Conservation (phyloP, 2,329 filamentous ascomycete species). For the Coniochaeta hoffmannii region DNA sequence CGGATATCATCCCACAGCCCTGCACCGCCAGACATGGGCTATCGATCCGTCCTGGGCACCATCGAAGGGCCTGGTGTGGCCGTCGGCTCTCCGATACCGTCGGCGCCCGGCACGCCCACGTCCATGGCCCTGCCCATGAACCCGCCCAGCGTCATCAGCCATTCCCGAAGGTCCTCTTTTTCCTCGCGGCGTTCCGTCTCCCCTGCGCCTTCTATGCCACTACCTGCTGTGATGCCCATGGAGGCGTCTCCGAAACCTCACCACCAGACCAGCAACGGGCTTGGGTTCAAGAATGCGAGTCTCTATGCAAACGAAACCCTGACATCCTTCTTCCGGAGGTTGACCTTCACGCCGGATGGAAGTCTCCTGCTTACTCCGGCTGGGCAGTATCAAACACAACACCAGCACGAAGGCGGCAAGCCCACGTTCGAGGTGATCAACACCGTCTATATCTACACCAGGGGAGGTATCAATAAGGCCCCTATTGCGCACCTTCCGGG, state of each 20-base stretch:
- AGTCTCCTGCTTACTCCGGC: constrained; percentile 90
- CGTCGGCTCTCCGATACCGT: constrained; percentile 77
- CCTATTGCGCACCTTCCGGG: constrained; percentile 92
- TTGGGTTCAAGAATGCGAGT: constrained; percentile 73
- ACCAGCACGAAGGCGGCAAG: constrained; percentile 62
- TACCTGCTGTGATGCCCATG: constrained; percentile 92
- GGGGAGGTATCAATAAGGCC: constrained; percentile 93
- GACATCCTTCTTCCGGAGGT: constrained; percentile 89
- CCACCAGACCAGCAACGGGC: constrained; percentile 37
- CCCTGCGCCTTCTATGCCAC: constrained; percentile 84
- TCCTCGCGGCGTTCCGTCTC: constrained; percentile 82
- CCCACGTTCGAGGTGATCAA: constrained; percentile 82
- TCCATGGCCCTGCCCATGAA: constrained; percentile 92
- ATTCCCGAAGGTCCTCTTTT: constrained; percentile 92
- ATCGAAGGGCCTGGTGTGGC: constrained; percentile 44
- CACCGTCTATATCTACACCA: constrained; percentile 96
- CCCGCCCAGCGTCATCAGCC: constrained; percentile 78
- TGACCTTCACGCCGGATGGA: constrained; percentile 93
- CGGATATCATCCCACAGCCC: constrained; percentile 89
- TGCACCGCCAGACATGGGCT: constrained; percentile 74
- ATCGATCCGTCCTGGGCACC: constrained; percentile 56
- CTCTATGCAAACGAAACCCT: constrained; percentile 96
- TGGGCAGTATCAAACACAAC: constrained; percentile 84
- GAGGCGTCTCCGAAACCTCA: constrained; percentile 80
- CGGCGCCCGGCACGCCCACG: constrained; percentile 87